A percentile compares a stretch with the other conserved stretches of the same genome.
phyloP scores from a whole-genome alignment of 768 basidiomycete species.

The Mycena alexandri region DNA sequence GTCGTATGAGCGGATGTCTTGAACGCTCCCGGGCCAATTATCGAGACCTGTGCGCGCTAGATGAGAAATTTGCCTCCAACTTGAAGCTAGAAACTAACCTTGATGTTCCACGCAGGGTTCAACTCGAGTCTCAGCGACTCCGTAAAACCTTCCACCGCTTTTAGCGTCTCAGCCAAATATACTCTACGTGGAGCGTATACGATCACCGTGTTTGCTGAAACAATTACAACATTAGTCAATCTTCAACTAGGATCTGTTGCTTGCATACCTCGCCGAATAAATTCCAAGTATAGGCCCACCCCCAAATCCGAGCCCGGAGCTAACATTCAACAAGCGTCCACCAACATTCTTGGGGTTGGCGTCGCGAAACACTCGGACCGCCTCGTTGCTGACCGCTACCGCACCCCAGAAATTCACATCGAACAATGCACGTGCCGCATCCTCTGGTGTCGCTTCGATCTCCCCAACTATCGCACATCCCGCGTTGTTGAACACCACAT shows the following conservation, averaged over 20 bases:
- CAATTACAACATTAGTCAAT: neutral
- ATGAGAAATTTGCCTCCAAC: no score
- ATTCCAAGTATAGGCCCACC: constrained; percentile 18
- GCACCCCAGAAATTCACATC: constrained; percentile 42
- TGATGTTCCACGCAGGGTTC: constrained; percentile 32
- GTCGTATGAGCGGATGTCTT: no score
- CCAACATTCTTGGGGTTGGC: constrained; percentile 2
- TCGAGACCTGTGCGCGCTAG: no score
- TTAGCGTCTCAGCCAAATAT: neutral
- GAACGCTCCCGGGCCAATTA: no score
- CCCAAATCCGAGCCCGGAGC: constrained; percentile 10
- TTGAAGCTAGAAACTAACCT: neutral
- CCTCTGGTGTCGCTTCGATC: no score
- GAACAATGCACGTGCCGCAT: neutral
- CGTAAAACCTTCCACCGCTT: constrained; percentile 28
- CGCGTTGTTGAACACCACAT: no score
- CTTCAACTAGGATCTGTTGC: neutral
- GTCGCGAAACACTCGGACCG: constrained; percentile 24
- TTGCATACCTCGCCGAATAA: constrained; percentile 25
- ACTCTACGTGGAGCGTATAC: no score
- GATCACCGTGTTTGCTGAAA: constrained; percentile 22
- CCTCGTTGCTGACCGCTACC: constrained; percentile 21
- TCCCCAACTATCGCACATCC: no score
- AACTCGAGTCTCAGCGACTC: constrained; percentile 29
- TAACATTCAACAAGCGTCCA: constrained; percentile 24